phyloP scores from a whole-genome alignment of 2,329 filamentous ascomycete genomes.

The Fusarium nurragi region DNA sequence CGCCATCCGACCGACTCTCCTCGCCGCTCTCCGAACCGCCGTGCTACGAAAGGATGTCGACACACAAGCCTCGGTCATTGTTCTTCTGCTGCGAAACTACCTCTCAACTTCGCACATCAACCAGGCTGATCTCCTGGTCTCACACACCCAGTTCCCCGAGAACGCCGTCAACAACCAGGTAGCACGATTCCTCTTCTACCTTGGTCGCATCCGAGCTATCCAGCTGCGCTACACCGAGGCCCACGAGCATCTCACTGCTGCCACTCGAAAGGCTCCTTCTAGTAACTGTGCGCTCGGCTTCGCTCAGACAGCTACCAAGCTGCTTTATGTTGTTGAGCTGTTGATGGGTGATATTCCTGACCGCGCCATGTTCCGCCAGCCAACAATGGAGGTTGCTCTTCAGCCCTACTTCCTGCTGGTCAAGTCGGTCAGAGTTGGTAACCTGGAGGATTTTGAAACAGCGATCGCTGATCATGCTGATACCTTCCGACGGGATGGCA shows the following conservation, averaged over 20 bases:
- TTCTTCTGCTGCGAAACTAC: slow-evolving; percentile 94
- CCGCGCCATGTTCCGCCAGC: slow-evolving; percentile 90
- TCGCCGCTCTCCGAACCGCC: slow-evolving; percentile 91
- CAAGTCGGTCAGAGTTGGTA: slow-evolving; percentile 94
- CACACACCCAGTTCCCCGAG: slow-evolving; percentile 93
- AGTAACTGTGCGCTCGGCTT: slow-evolving; percentile 91
- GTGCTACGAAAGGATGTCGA: slow-evolving; percentile 96
- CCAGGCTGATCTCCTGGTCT: slow-evolving; percentile 94
- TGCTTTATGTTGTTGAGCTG: slow-evolving; percentile 95
- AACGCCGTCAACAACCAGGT: slow-evolving; percentile 98
- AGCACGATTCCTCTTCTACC: slow-evolving; percentile 95
- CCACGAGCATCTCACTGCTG: slow-evolving; percentile 91
- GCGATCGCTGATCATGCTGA: slow-evolving; percentile 83
- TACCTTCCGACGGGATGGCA: slow-evolving; percentile 91
- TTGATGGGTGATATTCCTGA: slow-evolving; percentile 99
- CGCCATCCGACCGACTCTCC: slow-evolving; percentile 82
- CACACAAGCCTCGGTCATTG: slow-evolving; percentile 96
- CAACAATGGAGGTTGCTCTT: slow-evolving; percentile 84
- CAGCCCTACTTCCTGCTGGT: slow-evolving; percentile 95
- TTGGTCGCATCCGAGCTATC: slow-evolving; percentile 94
- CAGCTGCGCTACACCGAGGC: slow-evolving; percentile 97
- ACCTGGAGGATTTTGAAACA: slow-evolving; percentile 91
- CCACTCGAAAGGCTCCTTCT: slow-evolving; percentile 93
- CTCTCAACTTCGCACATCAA: slow-evolving; percentile 95
- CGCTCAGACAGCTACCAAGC: slow-evolving; percentile 94